Percentiles rank a stretch among this genome's conserved stretches.
Conservation (phyloP, 257 asterid species). For the Gentiana straminea region DNA sequence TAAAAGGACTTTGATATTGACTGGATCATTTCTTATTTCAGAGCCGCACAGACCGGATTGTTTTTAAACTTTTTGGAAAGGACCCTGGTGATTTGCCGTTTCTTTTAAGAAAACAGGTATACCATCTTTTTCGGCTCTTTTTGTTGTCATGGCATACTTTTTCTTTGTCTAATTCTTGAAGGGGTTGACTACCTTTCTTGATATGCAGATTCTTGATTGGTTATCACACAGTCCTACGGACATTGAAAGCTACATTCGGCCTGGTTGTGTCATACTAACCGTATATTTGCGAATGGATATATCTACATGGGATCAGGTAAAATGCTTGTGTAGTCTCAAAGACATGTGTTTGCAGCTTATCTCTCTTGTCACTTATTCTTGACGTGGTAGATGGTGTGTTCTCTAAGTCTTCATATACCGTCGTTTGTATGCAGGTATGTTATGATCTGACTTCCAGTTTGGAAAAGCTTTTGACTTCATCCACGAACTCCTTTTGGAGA, state of each 20-base stretch:
- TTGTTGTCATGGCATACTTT: too few relatives aligned
- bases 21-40: conserved; percentile 22
- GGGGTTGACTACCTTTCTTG: conserved; percentile 1
- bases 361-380: not conserved
- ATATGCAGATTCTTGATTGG: conserved; percentile 87
- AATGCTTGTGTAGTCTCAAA: conserved; percentile 7
- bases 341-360: conserved; percentile 2
- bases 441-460: conserved; percentile 56
- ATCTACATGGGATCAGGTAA: conserved; percentile 73
- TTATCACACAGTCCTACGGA: conserved; percentile 84
- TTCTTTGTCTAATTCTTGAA: not conserved
- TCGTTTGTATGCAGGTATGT: conserved; percentile 45
- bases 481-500: conserved; percentile 69
- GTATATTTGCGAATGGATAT: conserved; percentile 72
- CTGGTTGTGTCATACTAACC: conserved; percentile 84
- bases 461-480: conserved; percentile 64
- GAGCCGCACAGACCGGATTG: conserved; percentile 81
- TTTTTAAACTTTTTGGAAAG: conserved; percentile 79
- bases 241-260: conserved; percentile 87
- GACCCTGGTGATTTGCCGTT: conserved; percentile 71
- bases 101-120: conserved; percentile 68
- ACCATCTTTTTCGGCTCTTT: conserved; percentile 7
- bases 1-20: conserved; percentile 3
- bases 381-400: not conserved
- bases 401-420: not conserved